A percentile compares a stretch with the other conserved stretches of the same genome.
phyloP scores from a whole-genome alignment of 495 filamentous ascomycete genomes.

The Neurospora sp. region DNA sequence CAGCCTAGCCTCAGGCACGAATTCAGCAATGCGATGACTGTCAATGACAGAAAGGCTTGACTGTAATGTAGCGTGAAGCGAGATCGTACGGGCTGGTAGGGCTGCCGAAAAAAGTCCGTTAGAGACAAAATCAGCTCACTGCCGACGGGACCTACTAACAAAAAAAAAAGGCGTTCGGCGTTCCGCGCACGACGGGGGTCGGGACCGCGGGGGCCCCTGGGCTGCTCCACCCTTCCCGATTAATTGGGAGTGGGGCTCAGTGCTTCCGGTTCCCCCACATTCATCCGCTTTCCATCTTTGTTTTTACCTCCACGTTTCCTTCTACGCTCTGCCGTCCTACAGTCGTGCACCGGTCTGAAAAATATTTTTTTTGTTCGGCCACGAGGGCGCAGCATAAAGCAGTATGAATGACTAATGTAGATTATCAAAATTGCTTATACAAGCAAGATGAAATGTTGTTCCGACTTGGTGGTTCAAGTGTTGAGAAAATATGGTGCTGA shows the following conservation, averaged over 20 bases:
- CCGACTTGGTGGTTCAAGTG: not conserved
- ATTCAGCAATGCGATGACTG: not conserved
- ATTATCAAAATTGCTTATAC: not conserved
- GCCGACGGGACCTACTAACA: not conserved
- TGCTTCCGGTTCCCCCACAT: not conserved
- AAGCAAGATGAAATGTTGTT: not conserved
- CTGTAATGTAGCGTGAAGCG: not conserved
- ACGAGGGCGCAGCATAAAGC: not conserved
- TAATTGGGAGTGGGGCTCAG: not conserved
- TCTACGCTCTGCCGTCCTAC: not conserved
- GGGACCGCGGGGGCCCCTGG: not conserved
- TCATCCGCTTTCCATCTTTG: not conserved
- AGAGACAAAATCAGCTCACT: not conserved
- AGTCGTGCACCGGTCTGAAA: not conserved
- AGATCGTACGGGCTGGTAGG: not conserved
- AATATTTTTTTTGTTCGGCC: not conserved
- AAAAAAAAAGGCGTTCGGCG: not conserved
- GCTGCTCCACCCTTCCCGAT: not conserved
- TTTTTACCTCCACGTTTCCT: not conserved
- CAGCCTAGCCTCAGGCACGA: not conserved
- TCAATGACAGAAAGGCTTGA: not conserved
- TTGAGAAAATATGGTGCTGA: not conserved
- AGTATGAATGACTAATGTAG: not conserved
- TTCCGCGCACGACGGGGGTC: not conserved
- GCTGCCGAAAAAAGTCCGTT: not conserved